Base-by-base conservation (phyloP, 352 stramenopile genomes). In the Thraustotheca clavata region DNA sequence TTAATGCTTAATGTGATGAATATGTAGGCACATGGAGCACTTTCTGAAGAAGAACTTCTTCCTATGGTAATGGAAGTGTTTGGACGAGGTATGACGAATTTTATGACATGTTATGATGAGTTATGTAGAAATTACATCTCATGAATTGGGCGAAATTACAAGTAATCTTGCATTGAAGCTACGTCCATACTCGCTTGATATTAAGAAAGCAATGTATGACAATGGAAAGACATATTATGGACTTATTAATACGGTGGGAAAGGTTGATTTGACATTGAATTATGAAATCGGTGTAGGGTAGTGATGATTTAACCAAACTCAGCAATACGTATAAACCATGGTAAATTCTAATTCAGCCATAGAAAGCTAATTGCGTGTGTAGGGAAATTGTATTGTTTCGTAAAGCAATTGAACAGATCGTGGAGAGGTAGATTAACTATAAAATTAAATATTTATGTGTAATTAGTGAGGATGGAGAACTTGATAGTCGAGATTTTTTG, bases 331-430 rank as follows among this genome's bases (percentile, higher is more conserved):
- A 81, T 63, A 89, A 87, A 61, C 69, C 81, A 22, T 91, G 83
- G 57, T 65, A 54, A 4, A 2, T 4, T 9, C 4, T 14, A 9
- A 16, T 55, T 52, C 39, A n/a, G n/a, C n/a, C 2, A 4, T 47
- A 4, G 2, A 47, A n/a, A 7, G 43, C 29, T 12, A 57, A 8
- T 48, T 48, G 18, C n/a, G 0, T 18, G 12, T 54, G 33, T 24
- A 65, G 57, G 82, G 83, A 93, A 67, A 93, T 93, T 61, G 77
- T 89, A 26, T 86, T 93, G 40, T 71, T 93, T 47, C 83, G 83
- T 59, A 89, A 83, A 55, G 83, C 79, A 27, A 88, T 93, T 47
- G 77, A 90, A 65, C 74, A 86, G 36, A 93, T 93, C 49, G 76
- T 88, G 31, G 83, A 89, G 20, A 78, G 73, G 79, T 88, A 70